Evolutionary conservation across 768 basidiomycete genomes (phyloP).

Genomic region (Hericium rajendrae): DNA sequence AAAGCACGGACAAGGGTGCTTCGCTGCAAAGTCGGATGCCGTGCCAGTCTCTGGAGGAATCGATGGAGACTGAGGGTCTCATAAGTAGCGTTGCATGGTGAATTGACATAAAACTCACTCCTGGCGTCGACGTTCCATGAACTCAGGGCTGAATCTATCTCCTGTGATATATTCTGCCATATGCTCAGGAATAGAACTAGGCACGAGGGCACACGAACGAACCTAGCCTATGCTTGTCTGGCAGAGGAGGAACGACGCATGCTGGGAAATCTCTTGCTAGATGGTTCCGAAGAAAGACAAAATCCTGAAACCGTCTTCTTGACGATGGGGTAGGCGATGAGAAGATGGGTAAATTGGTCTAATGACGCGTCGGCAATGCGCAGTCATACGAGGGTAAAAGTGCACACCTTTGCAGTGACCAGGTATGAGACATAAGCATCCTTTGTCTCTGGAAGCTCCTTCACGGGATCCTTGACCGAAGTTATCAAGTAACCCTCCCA

Average conservation of each 20-base stretch:
- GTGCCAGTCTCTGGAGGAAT: slow-evolving; percentile 82
- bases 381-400: not conserved
- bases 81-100: not conserved
- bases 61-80: slow-evolving; percentile 63
- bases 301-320: slow-evolving; percentile 92
- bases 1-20: slow-evolving; percentile 89
- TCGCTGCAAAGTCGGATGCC: slow-evolving; percentile 90
- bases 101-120: slow-evolving; percentile 47
- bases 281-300: slow-evolving; percentile 86
- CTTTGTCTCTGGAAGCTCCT: slow-evolving; percentile 94
- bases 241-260: slow-evolving; percentile 94
- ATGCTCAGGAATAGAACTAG: slow-evolving; percentile 3
- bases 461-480: slow-evolving; percentile 84
- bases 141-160: slow-evolving; percentile 94
- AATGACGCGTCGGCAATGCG: slow-evolving; percentile 2
- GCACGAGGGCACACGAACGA: slow-evolving; percentile 19
- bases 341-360: slow-evolving; percentile 91
- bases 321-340: slow-evolving; percentile 62
- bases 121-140: slow-evolving; percentile 84
- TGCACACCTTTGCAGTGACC: slow-evolving; percentile 73
- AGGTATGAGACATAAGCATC: slow-evolving; percentile 95
- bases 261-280: slow-evolving; percentile 90
- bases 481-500: slow-evolving; percentile 86
- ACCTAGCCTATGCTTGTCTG: slow-evolving; percentile 96
- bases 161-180: slow-evolving; percentile 89